phyloP scores from a whole-genome alignment of 306 rosid genomes.

The Malus asiatica region DNA sequence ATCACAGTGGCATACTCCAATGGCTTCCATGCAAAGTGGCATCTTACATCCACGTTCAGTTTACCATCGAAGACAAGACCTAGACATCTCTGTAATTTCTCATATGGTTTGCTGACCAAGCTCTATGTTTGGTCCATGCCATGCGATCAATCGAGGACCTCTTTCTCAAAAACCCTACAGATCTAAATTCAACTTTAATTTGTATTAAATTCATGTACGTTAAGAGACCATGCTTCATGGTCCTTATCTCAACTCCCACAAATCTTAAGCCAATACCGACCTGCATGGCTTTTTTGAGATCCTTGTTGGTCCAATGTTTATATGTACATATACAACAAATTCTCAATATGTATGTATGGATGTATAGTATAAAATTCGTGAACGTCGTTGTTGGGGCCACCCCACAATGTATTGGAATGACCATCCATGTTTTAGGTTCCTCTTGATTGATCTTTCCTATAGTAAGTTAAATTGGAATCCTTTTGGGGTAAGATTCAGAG shows the following conservation, averaged over 20 bases:
- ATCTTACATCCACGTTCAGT: conserved; percentile 29
- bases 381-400: not conserved
- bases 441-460: not conserved
- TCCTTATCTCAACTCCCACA: conserved; percentile 19
- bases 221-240: conserved; percentile 23
- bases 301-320: not conserved
- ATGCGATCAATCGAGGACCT: not conserved
- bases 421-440: not conserved
- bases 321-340: not conserved
- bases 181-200: conserved; percentile 15
- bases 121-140: conserved; percentile 34
- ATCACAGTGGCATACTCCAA: conserved; percentile 26
- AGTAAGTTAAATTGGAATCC: not conserved
- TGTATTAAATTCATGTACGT: conserved; percentile 10
- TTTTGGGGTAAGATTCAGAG: not conserved
- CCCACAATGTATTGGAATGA: not conserved
- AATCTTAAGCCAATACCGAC: conserved; percentile 6
- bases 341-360: not conserved
- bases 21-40: conserved; percentile 21
- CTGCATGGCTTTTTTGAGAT: not conserved
- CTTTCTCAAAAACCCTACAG: conserved; percentile 14
- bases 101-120: conserved; percentile 24
- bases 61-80: conserved; percentile 31
- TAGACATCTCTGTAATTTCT: conserved; percentile 35
- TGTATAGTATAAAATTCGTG: too few relatives aligned